Percentiles rank a stretch among this genome's conserved stretches.
Conservation (phyloP, 129 eudicot genomes). For the Artemisia annua region DNA sequence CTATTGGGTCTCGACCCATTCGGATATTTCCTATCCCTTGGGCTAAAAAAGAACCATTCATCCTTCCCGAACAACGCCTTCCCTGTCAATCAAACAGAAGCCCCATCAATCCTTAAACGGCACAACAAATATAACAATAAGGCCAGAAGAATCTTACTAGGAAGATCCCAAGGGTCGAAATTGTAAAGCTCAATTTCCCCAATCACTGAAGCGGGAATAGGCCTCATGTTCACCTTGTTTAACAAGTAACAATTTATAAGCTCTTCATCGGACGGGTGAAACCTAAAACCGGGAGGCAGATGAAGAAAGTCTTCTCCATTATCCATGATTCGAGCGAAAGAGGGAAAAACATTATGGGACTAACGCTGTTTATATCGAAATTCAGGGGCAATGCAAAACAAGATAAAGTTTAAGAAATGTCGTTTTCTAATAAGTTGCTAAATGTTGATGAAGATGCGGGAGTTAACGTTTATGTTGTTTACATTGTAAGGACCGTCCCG, state of each 20-base stretch:
- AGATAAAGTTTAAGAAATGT: conserved; percentile 22
- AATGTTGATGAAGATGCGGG: conserved; percentile 29
- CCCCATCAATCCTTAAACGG: conserved; percentile 5
- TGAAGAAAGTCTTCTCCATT: conserved; percentile 19
- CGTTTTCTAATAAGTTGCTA: conserved; percentile 8
- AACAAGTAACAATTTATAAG: conserved; percentile 52
- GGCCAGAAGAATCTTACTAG: conserved; percentile 36
- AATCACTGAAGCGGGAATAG: conserved; percentile 46
- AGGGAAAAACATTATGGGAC: conserved; percentile 19
- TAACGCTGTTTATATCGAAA: conserved; percentile 17
- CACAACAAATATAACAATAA: not conserved
- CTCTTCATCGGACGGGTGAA: conserved; percentile 72
- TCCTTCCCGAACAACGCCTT: conserved; percentile 58
- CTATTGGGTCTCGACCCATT: conserved; percentile 67
- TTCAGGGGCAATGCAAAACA: conserved; percentile 18
- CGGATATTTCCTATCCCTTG: conserved; percentile 68
- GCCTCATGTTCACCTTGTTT: conserved; percentile 44
- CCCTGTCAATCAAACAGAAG: conserved; percentile 32
- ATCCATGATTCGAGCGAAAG: conserved; percentile 26
- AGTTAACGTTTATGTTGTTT: conserved; percentile 31
- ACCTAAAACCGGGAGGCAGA: conserved; percentile 70
- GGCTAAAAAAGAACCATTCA: conserved; percentile 69
- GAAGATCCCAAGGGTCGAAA: conserved; percentile 73
- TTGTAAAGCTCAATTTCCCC: conserved; percentile 64
- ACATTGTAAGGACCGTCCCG: conserved; percentile 26